Percentiles rank a stretch among this genome's conserved stretches.
Evolutionary conservation across 345 rosid genomes (phyloP).

Genomic region (Eucalyptus rudis): DNA sequence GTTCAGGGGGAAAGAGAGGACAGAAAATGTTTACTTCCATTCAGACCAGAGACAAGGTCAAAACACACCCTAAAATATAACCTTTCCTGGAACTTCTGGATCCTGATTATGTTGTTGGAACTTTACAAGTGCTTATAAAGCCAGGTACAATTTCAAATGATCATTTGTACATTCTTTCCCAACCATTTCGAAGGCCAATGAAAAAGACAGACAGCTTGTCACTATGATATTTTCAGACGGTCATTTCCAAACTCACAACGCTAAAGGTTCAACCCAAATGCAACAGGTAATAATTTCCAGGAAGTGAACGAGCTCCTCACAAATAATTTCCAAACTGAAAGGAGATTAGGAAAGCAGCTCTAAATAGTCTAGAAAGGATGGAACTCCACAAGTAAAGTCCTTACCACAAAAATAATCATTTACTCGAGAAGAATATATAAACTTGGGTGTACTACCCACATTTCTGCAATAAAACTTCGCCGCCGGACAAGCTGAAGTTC

Average conservation of each 20-base stretch:
- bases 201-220: background rate
- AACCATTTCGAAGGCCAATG: background rate
- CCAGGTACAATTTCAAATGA: background rate
- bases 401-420: constrained; percentile 58
- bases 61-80: background rate
- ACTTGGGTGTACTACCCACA: constrained; percentile 41
- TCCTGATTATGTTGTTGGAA: background rate
- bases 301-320: background rate
- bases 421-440: constrained; percentile 40
- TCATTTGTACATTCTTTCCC: background rate
- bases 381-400: background rate
- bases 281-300: background rate
- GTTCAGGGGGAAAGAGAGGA: background rate
- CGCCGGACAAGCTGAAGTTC: constrained; percentile 63
- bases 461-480: constrained; percentile 59
- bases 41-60: background rate
- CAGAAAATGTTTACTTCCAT: background rate
- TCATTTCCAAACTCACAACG: background rate
- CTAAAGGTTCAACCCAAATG: background rate
- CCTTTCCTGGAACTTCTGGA: background rate
- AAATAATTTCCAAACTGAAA: background rate
- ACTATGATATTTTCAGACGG: background rate
- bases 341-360: background rate
- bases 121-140: background rate
- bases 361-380: background rate